A percentile compares a stretch with the other conserved stretches of the same genome.
phyloP scores from a whole-genome alignment of 2,329 filamentous ascomycete genomes.

The Aspergillus novoparasiticus region DNA sequence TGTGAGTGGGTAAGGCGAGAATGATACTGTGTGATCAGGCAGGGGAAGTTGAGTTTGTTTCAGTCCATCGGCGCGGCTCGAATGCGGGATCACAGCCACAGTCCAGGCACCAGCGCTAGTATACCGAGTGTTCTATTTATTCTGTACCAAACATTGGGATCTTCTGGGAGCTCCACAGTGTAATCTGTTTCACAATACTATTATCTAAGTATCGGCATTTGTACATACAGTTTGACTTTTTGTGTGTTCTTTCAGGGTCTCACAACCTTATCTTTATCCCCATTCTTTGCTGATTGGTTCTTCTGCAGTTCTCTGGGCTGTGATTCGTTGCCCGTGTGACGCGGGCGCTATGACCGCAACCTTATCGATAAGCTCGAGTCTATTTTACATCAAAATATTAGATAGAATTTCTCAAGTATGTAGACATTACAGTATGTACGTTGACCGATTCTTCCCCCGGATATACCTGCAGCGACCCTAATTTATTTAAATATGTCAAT shows the following conservation, averaged over 20 bases:
- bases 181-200: not conserved
- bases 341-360: not conserved
- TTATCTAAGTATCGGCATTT: not conserved
- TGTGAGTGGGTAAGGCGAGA: not conserved
- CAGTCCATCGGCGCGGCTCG: not conserved
- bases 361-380: not conserved
- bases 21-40: not conserved
- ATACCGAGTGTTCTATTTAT: not conserved
- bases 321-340: not conserved
- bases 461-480: too few species aligned
- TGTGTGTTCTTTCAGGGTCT: not conserved
- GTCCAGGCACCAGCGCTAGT: not conserved
- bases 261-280: not conserved
- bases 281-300: not conserved
- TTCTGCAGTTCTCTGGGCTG: not conserved
- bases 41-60: not conserved
- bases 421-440: too few species aligned
- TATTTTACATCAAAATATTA: too few species aligned
- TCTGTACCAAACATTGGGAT: not conserved
- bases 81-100: not conserved
- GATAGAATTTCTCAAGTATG: too few species aligned
- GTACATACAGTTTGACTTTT: not conserved
- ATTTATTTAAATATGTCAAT: too few species aligned
- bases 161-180: not conserved
- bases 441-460: too few species aligned